A percentile compares a stretch with the other conserved stretches of the same genome.
phyloP scores from a whole-genome alignment of 331 rosid genomes.

The Phaseolus coccineus region DNA sequence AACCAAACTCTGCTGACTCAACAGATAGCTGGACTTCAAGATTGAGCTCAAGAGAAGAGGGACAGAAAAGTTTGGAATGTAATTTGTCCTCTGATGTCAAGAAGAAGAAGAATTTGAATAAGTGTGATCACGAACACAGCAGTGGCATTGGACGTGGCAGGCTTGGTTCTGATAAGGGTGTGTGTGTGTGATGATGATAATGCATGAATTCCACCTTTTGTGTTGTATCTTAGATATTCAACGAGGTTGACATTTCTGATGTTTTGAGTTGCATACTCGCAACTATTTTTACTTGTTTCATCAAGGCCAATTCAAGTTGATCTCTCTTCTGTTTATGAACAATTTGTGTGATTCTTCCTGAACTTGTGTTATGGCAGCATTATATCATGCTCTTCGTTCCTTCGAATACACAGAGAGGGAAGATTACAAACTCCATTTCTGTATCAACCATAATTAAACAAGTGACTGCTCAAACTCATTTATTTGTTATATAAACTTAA shows the following conservation, averaged over 20 bases:
- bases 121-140: slow-evolving; percentile 61
- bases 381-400: slow-evolving; percentile 1
- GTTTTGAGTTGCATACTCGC: slow-evolving; percentile 80
- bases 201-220: slow-evolving; percentile 16
- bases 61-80: slow-evolving; percentile 15
- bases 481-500: too few relatives aligned
- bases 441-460: neutral
- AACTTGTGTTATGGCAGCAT: neutral
- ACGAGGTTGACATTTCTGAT: slow-evolving; percentile 41
- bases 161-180: slow-evolving; percentile 49
- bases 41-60: slow-evolving; percentile 49
- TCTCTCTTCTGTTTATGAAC: neutral
- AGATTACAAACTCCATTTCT: neutral
- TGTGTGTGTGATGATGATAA: slow-evolving; percentile 10
- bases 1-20: slow-evolving; percentile 87
- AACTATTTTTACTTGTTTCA: slow-evolving; percentile 49
- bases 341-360: neutral
- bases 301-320: slow-evolving; percentile 44
- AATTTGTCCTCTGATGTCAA: slow-evolving; percentile 43
- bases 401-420: neutral
- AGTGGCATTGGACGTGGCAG: slow-evolving; percentile 84
- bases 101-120: slow-evolving; percentile 50
- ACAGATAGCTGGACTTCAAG: slow-evolving; percentile 72
- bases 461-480: neutral
- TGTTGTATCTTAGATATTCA: slow-evolving; percentile 40